Base-by-base conservation (phyloP, 2,329 filamentous ascomycete genomes). In the Malbranchea zuffiana region DNA sequence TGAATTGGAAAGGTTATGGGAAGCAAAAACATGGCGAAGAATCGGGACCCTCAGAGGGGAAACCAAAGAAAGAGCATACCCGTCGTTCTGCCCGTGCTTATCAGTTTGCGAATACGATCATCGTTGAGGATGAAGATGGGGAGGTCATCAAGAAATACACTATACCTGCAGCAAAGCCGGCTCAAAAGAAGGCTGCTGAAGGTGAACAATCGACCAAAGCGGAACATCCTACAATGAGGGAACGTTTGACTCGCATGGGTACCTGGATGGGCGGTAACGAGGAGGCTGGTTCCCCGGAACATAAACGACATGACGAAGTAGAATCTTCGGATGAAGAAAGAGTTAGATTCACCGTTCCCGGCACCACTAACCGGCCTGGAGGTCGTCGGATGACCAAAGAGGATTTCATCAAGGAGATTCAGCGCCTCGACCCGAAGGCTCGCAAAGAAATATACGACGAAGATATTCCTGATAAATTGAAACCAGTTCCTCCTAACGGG, bases 121-220 rank as follows among this genome's bases (percentile, higher is more conserved):
- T 80, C 52, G 74, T 80, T 11, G 75, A 80, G 52, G 75, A 80
- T 46, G 75, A 78, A 50, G 74, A 79, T 47, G 75, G 75, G 17
- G 75, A 80, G 53, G 75, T 80, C 17, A 67, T 80, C 57, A 79
- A 78, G 62, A 79, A 77, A 50, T 79, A 78, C 52, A 74, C 75
- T 32, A 77, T 80, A 37, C 73, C 72, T 5, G 58, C 60, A 19
- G 41, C 47, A 5, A 50, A 53, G 33, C 25, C 43, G 12, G 44
- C 53, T 15, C 38, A 49, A 24, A 45, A 49, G 26, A 46, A 45
- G 19, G 43, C 48, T 16, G 35, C 44, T 50, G 57, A 35, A 38
- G 49, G 55, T 10, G 57, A 56, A 6, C 59, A 55, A 6, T 32
- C 32, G 21, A 45, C 47, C 28, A 44, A 49, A 15, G 35, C 44